These are phyloP conservation scores for Pouteria campechiana DNA, from an alignment of 179 eudicot species.

Conservation along the genomic window DNA sequence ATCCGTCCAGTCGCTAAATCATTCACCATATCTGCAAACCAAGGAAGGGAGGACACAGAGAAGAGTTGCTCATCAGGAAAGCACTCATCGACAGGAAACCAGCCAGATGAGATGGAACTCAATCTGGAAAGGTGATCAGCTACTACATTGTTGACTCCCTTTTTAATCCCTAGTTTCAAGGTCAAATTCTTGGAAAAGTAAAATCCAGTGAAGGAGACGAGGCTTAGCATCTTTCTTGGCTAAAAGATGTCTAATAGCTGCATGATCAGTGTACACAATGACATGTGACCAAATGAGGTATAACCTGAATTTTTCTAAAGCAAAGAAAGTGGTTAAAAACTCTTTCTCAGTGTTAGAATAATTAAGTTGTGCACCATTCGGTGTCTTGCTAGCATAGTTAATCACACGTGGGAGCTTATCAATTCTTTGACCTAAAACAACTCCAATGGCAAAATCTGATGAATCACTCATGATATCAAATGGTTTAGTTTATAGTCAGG, in stretches of 20 bases:
- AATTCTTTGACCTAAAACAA: neutral
- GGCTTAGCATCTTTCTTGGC: conserved; percentile 1
- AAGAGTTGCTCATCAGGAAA: neutral
- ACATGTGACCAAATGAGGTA: neutral
- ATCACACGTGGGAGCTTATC: neutral
- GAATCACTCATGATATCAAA: conserved; percentile 6
- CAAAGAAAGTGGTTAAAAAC: too few relatives aligned
- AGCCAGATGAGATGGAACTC: too few relatives aligned
- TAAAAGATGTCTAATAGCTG: neutral
- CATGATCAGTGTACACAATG: conserved; percentile 2
- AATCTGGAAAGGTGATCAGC: neutral
- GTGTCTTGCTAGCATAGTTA: conserved; percentile 1
- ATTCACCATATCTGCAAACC: conserved; percentile 1
- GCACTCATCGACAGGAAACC: neutral
- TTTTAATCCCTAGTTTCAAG: neutral
- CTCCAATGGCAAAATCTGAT: neutral
- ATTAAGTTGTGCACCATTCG: neutral
- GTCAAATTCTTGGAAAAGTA: neutral
- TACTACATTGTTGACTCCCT: neutral
- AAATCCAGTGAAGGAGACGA: neutral
- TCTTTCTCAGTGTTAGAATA: conserved; percentile 1
- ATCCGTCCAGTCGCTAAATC: neutral
- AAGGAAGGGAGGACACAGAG: neutral
- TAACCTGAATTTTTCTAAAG: conserved; percentile 1
- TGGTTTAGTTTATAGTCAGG: neutral